Evolutionary conservation across 805 yeast genomes (phyloP), one percentile per base, ranked within the genome.

Genomic region (Nakazawaea siamensis): DNA sequence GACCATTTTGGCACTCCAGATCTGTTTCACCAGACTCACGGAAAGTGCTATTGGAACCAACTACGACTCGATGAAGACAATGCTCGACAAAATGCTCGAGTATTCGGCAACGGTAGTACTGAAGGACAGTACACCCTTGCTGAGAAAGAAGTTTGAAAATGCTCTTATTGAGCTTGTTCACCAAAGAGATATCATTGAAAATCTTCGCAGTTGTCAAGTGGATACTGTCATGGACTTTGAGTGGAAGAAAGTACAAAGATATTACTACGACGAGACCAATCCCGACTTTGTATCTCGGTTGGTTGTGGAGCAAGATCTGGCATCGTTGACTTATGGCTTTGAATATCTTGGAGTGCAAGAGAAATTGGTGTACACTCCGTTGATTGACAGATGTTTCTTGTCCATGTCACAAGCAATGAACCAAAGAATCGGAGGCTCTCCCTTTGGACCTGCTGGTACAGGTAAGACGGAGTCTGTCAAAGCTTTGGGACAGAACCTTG

Each of bases 381-480:
- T 85, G 14, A 65, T 83, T 6, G 73, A 73, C 31, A 61, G 67
- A 5, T 73, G 85, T 38, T 85, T 70, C 50, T 51, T 79, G 7
- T 61, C 87, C 0, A 72, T 88, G 76, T 64, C 82, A 0, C 81
- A 79, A 40, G 88, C 97, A 0, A 52, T 87, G 13, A 68, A 73
- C 23, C 85, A 78, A 45, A 70, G 68, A 24, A 60, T 76, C 7
- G 97, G 97, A n/a, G 94, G 95, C 0, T 80, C 94, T 1, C 80
- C 94, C 1, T 76, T 81, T 54, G 97, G 97, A 0, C 97, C 97
- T 1, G 96, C 97, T 2, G 97, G 97, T 27, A 90, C 97, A 0
- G 97, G 97, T 44, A 90, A 90, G 51, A 90, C 97, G 0, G 97
- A 90, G 51, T 70, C 94, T 0, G 68, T 90, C 18, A 90, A 90